Conservation (phyloP, 2,329 filamentous ascomycete genomes). For the Aureobasidium sp. region DNA sequence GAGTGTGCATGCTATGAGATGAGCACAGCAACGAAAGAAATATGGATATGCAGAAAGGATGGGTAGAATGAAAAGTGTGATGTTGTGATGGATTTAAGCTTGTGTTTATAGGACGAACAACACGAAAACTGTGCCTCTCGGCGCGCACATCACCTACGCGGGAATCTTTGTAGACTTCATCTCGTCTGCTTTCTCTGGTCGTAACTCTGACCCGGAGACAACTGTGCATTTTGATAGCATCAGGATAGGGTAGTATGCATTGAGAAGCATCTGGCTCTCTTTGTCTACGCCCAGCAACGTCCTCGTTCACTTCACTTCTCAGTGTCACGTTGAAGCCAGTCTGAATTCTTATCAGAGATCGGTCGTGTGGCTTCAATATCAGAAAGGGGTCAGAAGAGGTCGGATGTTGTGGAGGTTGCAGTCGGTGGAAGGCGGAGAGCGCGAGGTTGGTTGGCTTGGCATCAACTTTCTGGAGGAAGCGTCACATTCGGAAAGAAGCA, state of each 20-base stretch:
- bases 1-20: not conserved
- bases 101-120: not conserved
- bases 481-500: slow-evolving; percentile 7
- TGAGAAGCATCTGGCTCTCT: not conserved
- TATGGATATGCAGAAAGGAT: not conserved
- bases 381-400: not conserved
- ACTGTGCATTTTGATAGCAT: no score
- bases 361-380: not conserved
- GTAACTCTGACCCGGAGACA: not conserved
- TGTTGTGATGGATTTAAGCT: not conserved
- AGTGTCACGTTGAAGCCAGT: not conserved
- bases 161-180: not conserved
- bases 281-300: no score
- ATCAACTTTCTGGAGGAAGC: not conserved
- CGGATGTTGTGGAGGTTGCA: not conserved
- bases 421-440: not conserved
- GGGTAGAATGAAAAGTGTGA: not conserved
- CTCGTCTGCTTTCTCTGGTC: not conserved
- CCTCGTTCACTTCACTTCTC: not conserved
- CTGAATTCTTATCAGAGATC: not conserved
- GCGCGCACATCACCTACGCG: not conserved
- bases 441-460: not conserved
- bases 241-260: not conserved
- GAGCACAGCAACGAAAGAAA: not conserved
- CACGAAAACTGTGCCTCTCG: not conserved